Evolutionary conservation across 148 eudicot species (phyloP).

Genomic region (Arctostaphylos glauca): DNA sequence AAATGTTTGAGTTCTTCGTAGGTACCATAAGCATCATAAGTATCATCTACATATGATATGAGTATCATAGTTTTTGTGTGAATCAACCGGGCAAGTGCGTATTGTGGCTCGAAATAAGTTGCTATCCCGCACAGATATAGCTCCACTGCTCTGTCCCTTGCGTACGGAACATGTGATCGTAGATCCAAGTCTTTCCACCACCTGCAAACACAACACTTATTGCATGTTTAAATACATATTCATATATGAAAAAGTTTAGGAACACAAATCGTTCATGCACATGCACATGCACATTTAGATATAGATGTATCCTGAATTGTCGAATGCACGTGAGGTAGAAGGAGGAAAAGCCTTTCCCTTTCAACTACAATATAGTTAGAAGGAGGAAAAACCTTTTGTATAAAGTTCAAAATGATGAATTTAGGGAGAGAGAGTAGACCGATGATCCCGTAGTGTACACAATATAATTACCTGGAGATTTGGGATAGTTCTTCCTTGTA

Average conservation of each 20-base stretch:
- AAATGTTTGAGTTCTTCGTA: slow-evolving; percentile 18
- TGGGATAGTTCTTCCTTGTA: slow-evolving; percentile 10
- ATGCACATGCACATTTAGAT: too few relatives aligned
- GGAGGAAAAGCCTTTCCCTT: too few relatives aligned
- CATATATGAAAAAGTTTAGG: background rate
- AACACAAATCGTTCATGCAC: slow-evolving; percentile 26
- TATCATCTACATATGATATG: slow-evolving; percentile 21
- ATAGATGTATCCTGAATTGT: too few relatives aligned
- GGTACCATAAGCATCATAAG: slow-evolving; percentile 23
- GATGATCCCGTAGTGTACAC: too few relatives aligned
- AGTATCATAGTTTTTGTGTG: slow-evolving; percentile 6
- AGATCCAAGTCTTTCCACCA: slow-evolving; percentile 38
- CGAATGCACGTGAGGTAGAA: too few relatives aligned
- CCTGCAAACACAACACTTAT: background rate
- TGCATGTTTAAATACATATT: slow-evolving; percentile 7
- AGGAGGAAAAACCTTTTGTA: background rate
- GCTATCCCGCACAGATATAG: slow-evolving; percentile 18
- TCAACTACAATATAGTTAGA: background rate
- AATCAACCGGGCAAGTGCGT: slow-evolving; percentile 4
- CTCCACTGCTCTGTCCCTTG: slow-evolving; percentile 27
- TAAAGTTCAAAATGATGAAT: too few relatives aligned
- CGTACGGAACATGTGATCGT: background rate
- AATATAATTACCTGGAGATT: slow-evolving; percentile 17
- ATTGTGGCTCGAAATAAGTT: slow-evolving; percentile 23
- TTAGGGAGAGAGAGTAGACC: too few relatives aligned